Evolutionary conservation across 2,329 filamentous ascomycete species (phyloP).

Genomic region (Cercospora sojina): DNA sequence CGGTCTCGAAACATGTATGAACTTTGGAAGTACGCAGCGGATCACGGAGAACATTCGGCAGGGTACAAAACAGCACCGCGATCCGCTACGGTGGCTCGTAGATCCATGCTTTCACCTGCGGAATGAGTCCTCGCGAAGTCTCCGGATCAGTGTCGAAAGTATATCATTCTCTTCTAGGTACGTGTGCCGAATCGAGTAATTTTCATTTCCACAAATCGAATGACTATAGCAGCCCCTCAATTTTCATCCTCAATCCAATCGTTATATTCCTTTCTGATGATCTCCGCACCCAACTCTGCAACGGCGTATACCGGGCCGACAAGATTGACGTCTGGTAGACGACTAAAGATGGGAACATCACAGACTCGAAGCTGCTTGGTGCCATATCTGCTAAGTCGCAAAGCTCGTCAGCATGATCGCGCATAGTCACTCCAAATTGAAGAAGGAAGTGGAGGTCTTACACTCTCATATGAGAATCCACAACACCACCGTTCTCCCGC

Average conservation of each 20-base stretch:
- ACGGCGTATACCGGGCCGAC: slow-evolving; percentile 22
- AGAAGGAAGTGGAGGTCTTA: not conserved
- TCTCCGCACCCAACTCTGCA: slow-evolving; percentile 19
- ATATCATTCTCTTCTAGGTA: not conserved
- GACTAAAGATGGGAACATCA: slow-evolving; percentile 25
- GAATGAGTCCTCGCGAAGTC: not conserved
- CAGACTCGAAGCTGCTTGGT: slow-evolving; percentile 28
- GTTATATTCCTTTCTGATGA: slow-evolving; percentile 20
- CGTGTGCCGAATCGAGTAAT: not conserved
- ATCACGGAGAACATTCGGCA: not conserved
- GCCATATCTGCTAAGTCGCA: slow-evolving; percentile 15
- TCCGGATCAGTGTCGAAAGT: not conserved
- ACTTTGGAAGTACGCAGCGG: not conserved
- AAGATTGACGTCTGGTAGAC: slow-evolving; percentile 24
- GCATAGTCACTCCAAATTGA: not conserved
- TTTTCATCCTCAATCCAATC: slow-evolving; percentile 9
- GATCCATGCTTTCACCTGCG: not conserved
- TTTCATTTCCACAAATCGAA: not conserved
- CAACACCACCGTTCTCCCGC: slow-evolving; percentile 24
- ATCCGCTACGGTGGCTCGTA: not conserved
- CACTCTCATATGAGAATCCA: slow-evolving; percentile 27
- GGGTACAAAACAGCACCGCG: not conserved
- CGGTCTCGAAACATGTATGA: not conserved
- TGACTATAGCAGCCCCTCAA: not conserved
- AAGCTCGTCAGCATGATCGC: not conserved